Base-by-base conservation (phyloP, 352 stramenopile species). In the Aphanomyces euteiches region DNA sequence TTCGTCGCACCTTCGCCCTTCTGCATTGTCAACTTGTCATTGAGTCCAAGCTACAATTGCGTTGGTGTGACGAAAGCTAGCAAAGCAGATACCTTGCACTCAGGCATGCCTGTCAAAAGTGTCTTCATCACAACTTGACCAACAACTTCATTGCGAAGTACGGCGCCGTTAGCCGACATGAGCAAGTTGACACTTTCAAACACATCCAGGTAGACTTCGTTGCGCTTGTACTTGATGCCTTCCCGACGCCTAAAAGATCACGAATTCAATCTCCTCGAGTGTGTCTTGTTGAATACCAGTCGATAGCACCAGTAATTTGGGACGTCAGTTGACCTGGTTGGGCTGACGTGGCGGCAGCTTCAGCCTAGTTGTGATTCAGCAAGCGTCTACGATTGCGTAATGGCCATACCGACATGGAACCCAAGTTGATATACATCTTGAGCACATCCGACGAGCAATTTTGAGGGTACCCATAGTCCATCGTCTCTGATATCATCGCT, bases 391-490 rank as follows among this genome's bases (percentile, higher is more conserved):
- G 17, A 40, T 38, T 73, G 39, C 37, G 2, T 19, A 28, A 63
- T 36, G 53, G 7, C 64, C 17, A 38, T 57, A 90, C 83, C 64
- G 84, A 77, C 39, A 89, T 80, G 7, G 79, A 87, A 6, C 96
- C 97, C 28, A 99, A 83, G 81, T 99, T 99, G 75, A 99, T 99
- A 80, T 98, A 99, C 68, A 98, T 87, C 75, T 97, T 97, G 74
- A 99, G 85, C 19, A 98, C 92, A 79, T 99, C 96, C 41, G 98
- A 97, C 28, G 94, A 93, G 77, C 94, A 98, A 79, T 98, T 99
- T 84, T 99, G 97, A 37, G 96, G 96, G 80, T 99, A 99, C 5
- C 97, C 96, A 88, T 98, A 98, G 81, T 99, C 97, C 93, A 99
- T 98, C 5, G 96, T 99, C 77, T 99, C 96, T 82, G 17, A 43